Conservation (phyloP, 208 protist species). For the Trypanosoma boissoni region DNA sequence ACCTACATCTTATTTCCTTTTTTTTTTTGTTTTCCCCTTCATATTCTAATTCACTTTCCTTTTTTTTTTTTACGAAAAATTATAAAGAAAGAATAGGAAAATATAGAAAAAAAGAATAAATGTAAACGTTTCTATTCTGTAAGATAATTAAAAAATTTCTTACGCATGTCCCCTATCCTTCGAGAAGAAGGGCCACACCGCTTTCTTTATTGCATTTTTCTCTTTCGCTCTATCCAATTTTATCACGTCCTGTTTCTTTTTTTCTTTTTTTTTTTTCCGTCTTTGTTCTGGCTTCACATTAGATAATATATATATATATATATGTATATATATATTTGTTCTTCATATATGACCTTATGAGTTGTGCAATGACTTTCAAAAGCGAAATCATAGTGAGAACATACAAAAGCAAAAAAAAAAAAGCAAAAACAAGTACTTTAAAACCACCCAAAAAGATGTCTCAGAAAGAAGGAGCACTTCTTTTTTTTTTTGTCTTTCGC, state of each 20-base stretch:
- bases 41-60: not conserved
- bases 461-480: no score
- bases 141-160: no score
- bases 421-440: no score
- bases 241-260: constrained; percentile 9
- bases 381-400: no score
- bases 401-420: no score
- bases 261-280: constrained; percentile 1
- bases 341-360: no score
- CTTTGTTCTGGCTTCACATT: not conserved
- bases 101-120: not conserved
- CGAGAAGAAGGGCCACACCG: not conserved
- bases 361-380: no score
- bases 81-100: constrained; percentile 1
- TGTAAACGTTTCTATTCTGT: no score
- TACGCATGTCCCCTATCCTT: no score
- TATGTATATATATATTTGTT: not conserved
- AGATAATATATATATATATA: not conserved
- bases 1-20: constrained; percentile 5
- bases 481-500: not conserved
- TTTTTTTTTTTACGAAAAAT: not conserved
- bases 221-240: no score
- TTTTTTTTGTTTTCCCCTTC: not conserved
- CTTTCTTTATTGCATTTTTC: not conserved
- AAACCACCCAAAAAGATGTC: no score